These are phyloP conservation scores for Chalaropsis ovoidea DNA, from an alignment of 2,329 filamentous ascomycete genomes.

Conservation along the genomic window DNA sequence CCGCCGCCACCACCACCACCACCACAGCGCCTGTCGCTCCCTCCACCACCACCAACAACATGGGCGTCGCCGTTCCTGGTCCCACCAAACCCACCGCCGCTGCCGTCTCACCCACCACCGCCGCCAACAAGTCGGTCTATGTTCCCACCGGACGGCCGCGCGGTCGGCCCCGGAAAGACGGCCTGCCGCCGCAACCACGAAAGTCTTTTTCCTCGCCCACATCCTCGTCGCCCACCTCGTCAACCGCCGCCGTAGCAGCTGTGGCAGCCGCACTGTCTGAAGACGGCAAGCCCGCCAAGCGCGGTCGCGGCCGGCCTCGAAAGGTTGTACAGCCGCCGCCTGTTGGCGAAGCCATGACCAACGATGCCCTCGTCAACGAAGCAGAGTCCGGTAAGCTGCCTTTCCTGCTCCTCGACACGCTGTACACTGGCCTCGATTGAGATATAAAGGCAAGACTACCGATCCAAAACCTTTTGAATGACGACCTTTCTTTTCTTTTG, in stretches of 20 bases:
- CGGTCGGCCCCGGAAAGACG: slow-evolving; percentile 40
- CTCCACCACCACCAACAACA: background rate
- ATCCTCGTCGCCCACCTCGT: slow-evolving; percentile 1
- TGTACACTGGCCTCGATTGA: slow-evolving; percentile 7
- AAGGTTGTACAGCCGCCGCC: slow-evolving; percentile 27
- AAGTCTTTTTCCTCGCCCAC: background rate
- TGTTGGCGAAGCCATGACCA: slow-evolving; percentile 25
- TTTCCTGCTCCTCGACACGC: slow-evolving; percentile 12
- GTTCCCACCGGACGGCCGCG: slow-evolving; percentile 39
- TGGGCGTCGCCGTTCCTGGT: background rate
- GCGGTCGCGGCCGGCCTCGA: slow-evolving; percentile 26
- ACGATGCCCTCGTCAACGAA: slow-evolving; percentile 5
- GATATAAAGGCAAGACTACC: slow-evolving; percentile 12
- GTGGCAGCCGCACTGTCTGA: slow-evolving; percentile 14
- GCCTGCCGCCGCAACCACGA: slow-evolving; percentile 21
- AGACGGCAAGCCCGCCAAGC: slow-evolving; percentile 24
- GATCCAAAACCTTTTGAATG: background rate
- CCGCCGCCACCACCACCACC: background rate
- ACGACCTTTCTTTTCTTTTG: background rate
- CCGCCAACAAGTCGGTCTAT: slow-evolving; percentile 31
- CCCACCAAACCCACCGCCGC: slow-evolving; percentile 2
- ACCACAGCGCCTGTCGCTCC: background rate
- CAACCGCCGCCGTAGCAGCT: slow-evolving; percentile 9
- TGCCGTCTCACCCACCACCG: slow-evolving; percentile 18
- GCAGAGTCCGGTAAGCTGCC: slow-evolving; percentile 14